Evolutionary conservation across 768 basidiomycete species (phyloP), one percentile per base, ranked within the genome.

Genomic region (Ramaria sp.): DNA sequence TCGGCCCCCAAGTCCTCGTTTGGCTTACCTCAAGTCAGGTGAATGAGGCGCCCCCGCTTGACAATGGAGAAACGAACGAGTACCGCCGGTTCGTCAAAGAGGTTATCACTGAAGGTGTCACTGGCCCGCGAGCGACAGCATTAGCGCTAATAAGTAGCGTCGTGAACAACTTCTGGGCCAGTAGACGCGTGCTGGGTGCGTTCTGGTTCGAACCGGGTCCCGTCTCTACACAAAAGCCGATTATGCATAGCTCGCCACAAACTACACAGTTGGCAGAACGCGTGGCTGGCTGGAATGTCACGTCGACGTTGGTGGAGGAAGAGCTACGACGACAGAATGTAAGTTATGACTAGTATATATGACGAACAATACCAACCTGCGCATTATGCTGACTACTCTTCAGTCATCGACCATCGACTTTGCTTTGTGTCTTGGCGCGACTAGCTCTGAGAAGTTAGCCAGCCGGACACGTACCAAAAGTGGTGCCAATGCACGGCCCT

Each of bases 331-430:
- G 94, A 67, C 96, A 98, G 72, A 94, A 95, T 69, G 95, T 96
- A 70, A 74, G 92, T 70, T 39, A 59, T 57, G 57, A 57, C 42
- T 24, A 37, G n/a, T 38, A 27, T 20, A 34, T 41, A 24, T 28
- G 39, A 28, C 13, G 28, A 39, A 18, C 36, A 32, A 32, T 54
- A 25, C 62, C 55, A 67, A 65, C 58, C 60, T 48, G 56, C 61
- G 44, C 59, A 25, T 32, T 53, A 25, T 48, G 52, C 37, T 62
- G 57, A 58, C 49, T 47, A 24, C 57, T 28, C 41, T 48, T 43
- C 55, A 97, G 93, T 97, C 95, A 6, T 88, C 95, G 0, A 99
- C 95, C 12, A 97, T 98, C 64, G 95, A 99, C 69, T 91, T 99
- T 62, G 83, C 86, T 27, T 72, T 99, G 34, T 97, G 94, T 66